Evolutionary conservation across 306 rosid species (phyloP).

Genomic region (Prunus mume): DNA sequence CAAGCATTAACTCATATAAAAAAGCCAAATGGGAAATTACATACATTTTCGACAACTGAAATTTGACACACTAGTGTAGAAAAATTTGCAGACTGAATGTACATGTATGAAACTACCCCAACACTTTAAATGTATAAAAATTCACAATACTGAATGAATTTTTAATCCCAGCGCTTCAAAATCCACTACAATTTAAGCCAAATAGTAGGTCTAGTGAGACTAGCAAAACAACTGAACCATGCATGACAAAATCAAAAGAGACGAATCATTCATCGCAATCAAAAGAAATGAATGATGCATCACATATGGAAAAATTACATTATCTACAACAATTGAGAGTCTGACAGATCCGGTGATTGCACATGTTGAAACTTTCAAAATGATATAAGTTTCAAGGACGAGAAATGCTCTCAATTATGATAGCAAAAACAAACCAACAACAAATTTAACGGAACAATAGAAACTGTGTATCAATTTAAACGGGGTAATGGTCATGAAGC

Average conservation of each 20-base stretch:
- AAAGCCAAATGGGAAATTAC: neutral
- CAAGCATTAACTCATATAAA: neutral
- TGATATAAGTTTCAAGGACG: neutral
- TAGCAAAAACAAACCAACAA: neutral
- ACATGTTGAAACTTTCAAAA: neutral
- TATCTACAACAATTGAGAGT: neutral
- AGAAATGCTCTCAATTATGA: neutral
- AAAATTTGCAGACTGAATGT: neutral
- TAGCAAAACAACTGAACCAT: neutral
- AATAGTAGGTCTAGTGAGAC: neutral
- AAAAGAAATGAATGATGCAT: neutral
- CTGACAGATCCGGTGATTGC: neutral
- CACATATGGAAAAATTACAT: neutral
- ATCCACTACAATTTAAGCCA: neutral
- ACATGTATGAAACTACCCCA: neutral
- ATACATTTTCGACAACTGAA: conserved; percentile 1
- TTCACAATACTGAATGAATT: neutral
- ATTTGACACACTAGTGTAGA: neutral
- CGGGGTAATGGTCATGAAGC: conserved; percentile 21
- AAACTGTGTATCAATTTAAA: conserved; percentile 16
- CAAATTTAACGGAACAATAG: neutral
- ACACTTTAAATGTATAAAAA: neutral
- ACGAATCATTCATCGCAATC: neutral
- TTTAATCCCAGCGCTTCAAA: neutral
- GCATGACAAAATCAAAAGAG: neutral